phyloP scores from a whole-genome alignment of 139 green algal species.

The Limnomonas spitsbergensis region DNA sequence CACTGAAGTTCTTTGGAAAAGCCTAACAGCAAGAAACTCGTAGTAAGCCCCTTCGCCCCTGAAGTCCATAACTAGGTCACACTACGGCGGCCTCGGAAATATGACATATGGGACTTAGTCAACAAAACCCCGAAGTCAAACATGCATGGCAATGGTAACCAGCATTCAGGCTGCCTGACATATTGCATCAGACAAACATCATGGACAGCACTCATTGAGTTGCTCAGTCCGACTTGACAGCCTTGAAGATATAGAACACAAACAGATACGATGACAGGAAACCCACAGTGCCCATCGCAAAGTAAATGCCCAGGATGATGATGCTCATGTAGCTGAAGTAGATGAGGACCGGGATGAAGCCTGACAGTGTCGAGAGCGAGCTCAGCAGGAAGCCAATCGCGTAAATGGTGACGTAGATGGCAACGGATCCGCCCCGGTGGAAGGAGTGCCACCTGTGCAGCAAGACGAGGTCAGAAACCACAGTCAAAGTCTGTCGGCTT shows the following conservation, averaged over 20 bases:
- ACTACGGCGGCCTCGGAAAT: too few species aligned
- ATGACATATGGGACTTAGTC: too few species aligned
- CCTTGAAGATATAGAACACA: constrained; percentile 10
- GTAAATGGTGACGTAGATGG: constrained; percentile 65
- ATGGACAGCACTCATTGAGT: too few species aligned
- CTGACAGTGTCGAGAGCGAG: constrained; percentile 61
- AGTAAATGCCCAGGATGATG: constrained; percentile 71
- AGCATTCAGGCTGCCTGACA: too few species aligned
- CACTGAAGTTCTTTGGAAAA: too few species aligned
- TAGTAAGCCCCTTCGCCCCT: too few species aligned
- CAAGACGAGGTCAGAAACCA: background rate
- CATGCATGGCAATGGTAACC: too few species aligned
- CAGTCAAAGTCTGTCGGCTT: too few species aligned
- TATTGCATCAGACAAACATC: too few species aligned
- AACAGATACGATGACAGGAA: constrained; percentile 56
- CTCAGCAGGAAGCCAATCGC: constrained; percentile 71
- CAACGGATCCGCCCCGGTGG: constrained; percentile 71
- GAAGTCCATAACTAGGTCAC: too few species aligned
- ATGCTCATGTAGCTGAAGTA: constrained; percentile 87
- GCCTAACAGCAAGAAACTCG: too few species aligned
- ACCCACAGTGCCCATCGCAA: constrained; percentile 78
- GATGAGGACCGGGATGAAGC: constrained; percentile 73
- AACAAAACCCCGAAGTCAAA: too few species aligned
- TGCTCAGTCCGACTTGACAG: constrained; percentile 15
- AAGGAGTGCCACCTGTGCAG: constrained; percentile 74